These are phyloP conservation scores for Aspergillus saccharolyticus DNA, from an alignment of 495 filamentous ascomycete species.

Conservation along the genomic window DNA sequence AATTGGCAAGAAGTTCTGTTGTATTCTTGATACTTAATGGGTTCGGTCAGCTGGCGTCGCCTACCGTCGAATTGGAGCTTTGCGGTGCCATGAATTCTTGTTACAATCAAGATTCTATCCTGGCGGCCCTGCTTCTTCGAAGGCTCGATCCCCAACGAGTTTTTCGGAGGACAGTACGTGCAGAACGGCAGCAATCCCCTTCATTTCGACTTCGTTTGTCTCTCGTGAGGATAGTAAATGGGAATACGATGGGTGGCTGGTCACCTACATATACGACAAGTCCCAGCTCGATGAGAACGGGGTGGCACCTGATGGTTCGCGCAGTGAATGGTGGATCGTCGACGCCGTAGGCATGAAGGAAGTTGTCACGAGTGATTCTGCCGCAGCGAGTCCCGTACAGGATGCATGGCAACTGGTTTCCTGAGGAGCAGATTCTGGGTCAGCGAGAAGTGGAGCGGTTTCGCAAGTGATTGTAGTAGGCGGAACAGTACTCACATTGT, in stretches of 20 bases:
- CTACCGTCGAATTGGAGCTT: not conserved
- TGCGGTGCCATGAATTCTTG: not conserved
- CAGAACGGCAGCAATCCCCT: slow-evolving; percentile 66
- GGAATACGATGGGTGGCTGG: slow-evolving; percentile 57
- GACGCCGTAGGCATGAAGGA: slow-evolving; percentile 54
- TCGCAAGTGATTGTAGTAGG: not conserved
- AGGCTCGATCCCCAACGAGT: slow-evolving; percentile 52
- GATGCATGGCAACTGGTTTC: slow-evolving; percentile 62
- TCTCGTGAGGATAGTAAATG: slow-evolving; percentile 30
- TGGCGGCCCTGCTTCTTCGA: slow-evolving; percentile 39
- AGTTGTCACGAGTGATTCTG: slow-evolving; percentile 48
- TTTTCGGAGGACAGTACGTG: slow-evolving; percentile 61
- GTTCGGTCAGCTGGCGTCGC: not conserved
- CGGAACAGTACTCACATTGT: too few species aligned
- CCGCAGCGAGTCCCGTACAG: slow-evolving; percentile 65
- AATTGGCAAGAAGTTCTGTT: not conserved
- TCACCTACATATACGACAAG: slow-evolving; percentile 59
- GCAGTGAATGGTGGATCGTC: slow-evolving; percentile 61
- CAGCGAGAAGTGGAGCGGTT: slow-evolving; percentile 21
- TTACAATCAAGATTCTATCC: not conserved
- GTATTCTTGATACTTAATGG: not conserved
- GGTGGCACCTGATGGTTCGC: slow-evolving; percentile 33
- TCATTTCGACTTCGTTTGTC: slow-evolving; percentile 57
- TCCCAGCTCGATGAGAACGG: slow-evolving; percentile 45
- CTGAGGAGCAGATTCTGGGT: slow-evolving; percentile 45